Percentiles rank a stretch among this genome's conserved stretches.
These are phyloP conservation scores for Schoenoplectus triqueter DNA, from an alignment of 202 grass and related monocot species.

Conservation along the genomic window DNA sequence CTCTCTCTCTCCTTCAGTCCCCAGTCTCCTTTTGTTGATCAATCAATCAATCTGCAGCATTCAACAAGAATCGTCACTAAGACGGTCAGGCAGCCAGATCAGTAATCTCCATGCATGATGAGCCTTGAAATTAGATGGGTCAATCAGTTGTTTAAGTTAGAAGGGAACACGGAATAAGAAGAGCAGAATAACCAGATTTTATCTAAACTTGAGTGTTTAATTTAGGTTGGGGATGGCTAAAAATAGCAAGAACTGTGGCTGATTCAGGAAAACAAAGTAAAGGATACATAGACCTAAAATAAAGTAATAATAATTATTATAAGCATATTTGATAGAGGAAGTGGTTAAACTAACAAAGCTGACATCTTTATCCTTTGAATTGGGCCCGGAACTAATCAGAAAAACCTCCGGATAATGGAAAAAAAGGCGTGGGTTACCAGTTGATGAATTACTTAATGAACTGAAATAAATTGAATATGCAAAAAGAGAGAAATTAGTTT, in stretches of 20 bases:
- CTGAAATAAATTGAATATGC: no score
- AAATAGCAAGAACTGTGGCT: neutral
- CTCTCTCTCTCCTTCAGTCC: neutral
- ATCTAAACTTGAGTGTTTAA: neutral
- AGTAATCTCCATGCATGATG: neutral
- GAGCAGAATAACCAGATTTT: neutral
- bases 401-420: no score
- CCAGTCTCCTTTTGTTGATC: neutral
- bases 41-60: neutral
- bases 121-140: constrained; percentile 1
- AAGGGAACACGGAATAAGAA: neutral
- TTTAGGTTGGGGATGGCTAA: constrained; percentile 5
- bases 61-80: neutral
- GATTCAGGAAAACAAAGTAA: neutral
- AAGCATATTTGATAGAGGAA: no score
- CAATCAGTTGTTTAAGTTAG: neutral
- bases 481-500: no score
- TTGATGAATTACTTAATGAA: no score
- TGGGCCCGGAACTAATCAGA: no score
- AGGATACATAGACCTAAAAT: neutral
- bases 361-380: no score
- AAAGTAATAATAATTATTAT: no score
- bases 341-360: no score
- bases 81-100: neutral
- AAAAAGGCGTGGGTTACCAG: no score